Evolutionary conservation across 129 eudicot genomes (phyloP).

Genomic region (Helichrysum umbraculigerum): DNA sequence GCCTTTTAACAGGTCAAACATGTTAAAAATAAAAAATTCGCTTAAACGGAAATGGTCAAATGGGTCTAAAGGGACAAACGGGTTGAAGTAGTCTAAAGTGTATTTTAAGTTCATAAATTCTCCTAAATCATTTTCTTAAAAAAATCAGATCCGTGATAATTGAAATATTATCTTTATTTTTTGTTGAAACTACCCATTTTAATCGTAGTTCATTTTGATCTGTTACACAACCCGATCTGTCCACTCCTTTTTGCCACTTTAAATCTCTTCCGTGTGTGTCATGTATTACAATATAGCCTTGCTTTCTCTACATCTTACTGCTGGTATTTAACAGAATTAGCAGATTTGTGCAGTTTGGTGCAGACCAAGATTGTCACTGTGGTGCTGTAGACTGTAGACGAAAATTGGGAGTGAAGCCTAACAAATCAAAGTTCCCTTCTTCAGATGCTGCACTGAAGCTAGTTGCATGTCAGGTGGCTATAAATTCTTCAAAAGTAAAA

Average conservation of each 20-base stretch:
- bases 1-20: background rate
- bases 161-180: background rate
- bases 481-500: constrained; percentile 58
- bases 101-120: background rate
- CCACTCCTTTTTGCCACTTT: background rate
- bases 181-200: too few relatives aligned
- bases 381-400: constrained; percentile 87
- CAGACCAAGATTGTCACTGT: constrained; percentile 98
- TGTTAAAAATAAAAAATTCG: background rate
- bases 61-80: background rate
- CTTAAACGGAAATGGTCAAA: background rate
- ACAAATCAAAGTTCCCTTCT: constrained; percentile 63
- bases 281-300: background rate
- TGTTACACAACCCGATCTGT: too few relatives aligned
- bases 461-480: constrained; percentile 82
- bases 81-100: background rate
- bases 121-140: background rate
- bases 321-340: constrained; percentile 45
- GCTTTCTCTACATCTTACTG: background rate
- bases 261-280: background rate
- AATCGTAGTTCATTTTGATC: too few relatives aligned
- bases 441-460: constrained; percentile 80
- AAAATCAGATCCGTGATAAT: background rate
- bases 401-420: constrained; percentile 92
- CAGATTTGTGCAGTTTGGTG: constrained; percentile 99